These are phyloP conservation scores for Pelargonium australe DNA, from an alignment of 441 rosid genomes.

Conservation along the genomic window DNA sequence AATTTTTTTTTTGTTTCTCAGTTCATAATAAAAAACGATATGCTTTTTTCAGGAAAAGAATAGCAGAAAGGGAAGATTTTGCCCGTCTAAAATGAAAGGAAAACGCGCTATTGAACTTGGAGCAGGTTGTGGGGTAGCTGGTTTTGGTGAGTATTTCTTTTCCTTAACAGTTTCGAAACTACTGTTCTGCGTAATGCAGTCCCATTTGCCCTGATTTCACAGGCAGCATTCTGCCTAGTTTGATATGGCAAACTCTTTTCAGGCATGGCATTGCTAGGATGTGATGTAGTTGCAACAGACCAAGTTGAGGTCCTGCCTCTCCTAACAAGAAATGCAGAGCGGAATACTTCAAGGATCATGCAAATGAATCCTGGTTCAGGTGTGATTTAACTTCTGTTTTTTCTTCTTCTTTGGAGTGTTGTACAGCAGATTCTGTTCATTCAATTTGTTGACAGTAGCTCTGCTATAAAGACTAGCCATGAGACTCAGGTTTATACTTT, in stretches of 20 bases:
- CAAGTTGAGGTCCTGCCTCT: slow-evolving; percentile 76
- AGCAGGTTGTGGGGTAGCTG: slow-evolving; percentile 96
- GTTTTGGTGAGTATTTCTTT: slow-evolving; percentile 64
- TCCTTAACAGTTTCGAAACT: slow-evolving; percentile 13
- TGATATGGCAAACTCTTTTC: slow-evolving; percentile 24
- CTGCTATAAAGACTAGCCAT: no score
- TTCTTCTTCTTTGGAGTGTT: background rate
- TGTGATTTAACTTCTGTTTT: slow-evolving; percentile 9
- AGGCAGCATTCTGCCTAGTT: slow-evolving; percentile 7
- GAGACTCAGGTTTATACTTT: background rate
- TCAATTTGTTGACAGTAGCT: no score
- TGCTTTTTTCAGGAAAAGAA: slow-evolving; percentile 60
- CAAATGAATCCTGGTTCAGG: slow-evolving; percentile 72
- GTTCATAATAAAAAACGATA: background rate
- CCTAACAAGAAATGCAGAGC: slow-evolving; percentile 71
- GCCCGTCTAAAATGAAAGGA: slow-evolving; percentile 76
- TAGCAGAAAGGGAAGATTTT: slow-evolving; percentile 80
- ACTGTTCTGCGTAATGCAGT: slow-evolving; percentile 14
- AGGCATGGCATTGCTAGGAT: slow-evolving; percentile 92
- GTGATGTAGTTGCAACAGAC: slow-evolving; percentile 79
- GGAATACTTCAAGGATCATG: slow-evolving; percentile 63
- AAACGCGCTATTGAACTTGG: slow-evolving; percentile 90
- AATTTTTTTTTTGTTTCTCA: slow-evolving; percentile 1
- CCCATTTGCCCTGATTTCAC: slow-evolving; percentile 4
- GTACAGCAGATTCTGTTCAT: no score